These are phyloP conservation scores for Cercospora sp. DNA, from an alignment of 2,329 filamentous ascomycete species.

Conservation along the genomic window DNA sequence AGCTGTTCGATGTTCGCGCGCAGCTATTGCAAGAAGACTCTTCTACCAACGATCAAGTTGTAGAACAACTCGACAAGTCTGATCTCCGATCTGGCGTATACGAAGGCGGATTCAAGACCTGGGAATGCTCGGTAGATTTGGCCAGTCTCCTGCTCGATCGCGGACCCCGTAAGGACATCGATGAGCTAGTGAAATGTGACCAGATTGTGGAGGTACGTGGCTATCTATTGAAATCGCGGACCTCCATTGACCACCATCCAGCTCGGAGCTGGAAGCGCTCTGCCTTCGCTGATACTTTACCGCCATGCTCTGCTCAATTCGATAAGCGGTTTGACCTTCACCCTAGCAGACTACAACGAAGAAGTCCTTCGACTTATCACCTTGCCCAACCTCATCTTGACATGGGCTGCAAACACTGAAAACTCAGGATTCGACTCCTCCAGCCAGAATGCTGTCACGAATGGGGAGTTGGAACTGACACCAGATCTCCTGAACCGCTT, in stretches of 20 bases:
- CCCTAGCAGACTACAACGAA: slow-evolving; percentile 77
- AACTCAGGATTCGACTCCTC: slow-evolving; percentile 15
- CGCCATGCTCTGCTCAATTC: slow-evolving; percentile 58
- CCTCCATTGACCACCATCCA: slow-evolving; percentile 38
- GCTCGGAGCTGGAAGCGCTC: slow-evolving; percentile 76
- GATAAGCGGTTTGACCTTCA: slow-evolving; percentile 56
- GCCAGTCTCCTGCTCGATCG: slow-evolving; percentile 62
- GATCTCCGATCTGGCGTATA: slow-evolving; percentile 82
- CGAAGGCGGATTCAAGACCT: slow-evolving; percentile 86
- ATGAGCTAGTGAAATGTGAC: slow-evolving; percentile 51
- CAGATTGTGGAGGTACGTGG: slow-evolving; percentile 51
- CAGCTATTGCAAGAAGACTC: slow-evolving; percentile 73
- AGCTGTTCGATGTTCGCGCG: slow-evolving; percentile 78
- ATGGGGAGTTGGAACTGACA: slow-evolving; percentile 65
- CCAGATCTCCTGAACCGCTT: slow-evolving; percentile 62
- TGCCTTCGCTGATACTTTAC: slow-evolving; percentile 72
- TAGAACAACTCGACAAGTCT: slow-evolving; percentile 65
- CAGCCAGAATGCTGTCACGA: slow-evolving; percentile 16
- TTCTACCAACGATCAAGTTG: slow-evolving; percentile 46
- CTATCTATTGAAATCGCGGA: background rate
- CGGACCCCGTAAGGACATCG: slow-evolving; percentile 52
- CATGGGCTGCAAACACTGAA: slow-evolving; percentile 52
- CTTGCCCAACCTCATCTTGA: slow-evolving; percentile 73
- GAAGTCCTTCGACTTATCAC: slow-evolving; percentile 77
- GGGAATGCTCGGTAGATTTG: slow-evolving; percentile 81